Percentiles rank a stretch among this genome's conserved stretches.
These are phyloP conservation scores for Metschnikowia henanensis DNA, from an alignment of 805 yeast species.

Conservation along the genomic window DNA sequence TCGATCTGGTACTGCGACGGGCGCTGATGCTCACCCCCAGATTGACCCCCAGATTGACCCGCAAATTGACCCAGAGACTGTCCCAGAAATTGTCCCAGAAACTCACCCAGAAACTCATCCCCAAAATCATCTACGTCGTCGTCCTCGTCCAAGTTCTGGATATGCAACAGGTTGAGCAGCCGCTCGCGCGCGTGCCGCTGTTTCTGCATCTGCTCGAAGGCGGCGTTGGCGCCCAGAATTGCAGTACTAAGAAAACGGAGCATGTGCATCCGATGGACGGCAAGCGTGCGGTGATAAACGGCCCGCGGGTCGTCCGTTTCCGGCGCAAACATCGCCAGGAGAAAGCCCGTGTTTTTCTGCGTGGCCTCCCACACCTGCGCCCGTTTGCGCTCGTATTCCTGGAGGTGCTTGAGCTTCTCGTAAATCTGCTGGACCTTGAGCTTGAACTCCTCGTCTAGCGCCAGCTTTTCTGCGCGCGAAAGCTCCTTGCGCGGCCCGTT, in stretches of 20 bases:
- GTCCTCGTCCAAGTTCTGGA: constrained; percentile 42
- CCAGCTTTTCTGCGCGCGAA: constrained; percentile 50
- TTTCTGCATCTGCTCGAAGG: constrained; percentile 50
- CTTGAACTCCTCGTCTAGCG: constrained; percentile 55
- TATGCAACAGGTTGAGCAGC: constrained; percentile 36
- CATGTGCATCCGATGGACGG: constrained; percentile 48
- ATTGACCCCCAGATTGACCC: no score
- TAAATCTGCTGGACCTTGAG: constrained; percentile 51
- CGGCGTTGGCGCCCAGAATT: constrained; percentile 42
- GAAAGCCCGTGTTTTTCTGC: constrained; percentile 17
- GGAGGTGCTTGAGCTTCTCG: constrained; percentile 49
- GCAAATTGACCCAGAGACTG: no score
- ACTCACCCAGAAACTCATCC: no score
- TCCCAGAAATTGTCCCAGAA: constrained; percentile 11
- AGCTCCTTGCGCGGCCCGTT: constrained; percentile 20
- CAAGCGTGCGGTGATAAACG: constrained; percentile 34
- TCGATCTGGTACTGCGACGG: constrained; percentile 16
- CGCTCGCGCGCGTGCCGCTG: constrained; percentile 45
- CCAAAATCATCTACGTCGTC: constrained; percentile 18
- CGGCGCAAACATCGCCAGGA: constrained; percentile 23
- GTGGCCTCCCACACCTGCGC: constrained; percentile 19
- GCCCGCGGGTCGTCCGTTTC: constrained; percentile 36
- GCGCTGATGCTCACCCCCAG: no score
- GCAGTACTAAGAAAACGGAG: constrained; percentile 48
- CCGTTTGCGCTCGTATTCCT: constrained; percentile 52